These are phyloP conservation scores for Coemansia biformis DNA, from an alignment of 192 early-diverging fungal species.

Conservation along the genomic window DNA sequence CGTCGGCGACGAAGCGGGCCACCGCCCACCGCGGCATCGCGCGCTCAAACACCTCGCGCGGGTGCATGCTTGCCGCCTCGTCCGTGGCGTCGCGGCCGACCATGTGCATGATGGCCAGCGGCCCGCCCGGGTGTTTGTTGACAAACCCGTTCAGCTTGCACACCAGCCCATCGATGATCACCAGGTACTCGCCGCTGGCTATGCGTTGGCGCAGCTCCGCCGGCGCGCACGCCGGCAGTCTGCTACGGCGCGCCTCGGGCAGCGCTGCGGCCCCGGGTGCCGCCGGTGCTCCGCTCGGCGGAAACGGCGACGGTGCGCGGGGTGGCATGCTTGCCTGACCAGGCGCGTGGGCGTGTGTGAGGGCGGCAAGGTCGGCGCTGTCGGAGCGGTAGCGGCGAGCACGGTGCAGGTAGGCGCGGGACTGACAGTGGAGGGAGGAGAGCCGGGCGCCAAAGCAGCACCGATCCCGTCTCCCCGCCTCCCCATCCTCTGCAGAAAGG, in stretches of 20 bases:
- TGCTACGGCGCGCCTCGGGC: conserved; percentile 10
- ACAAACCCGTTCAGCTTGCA: conserved; percentile 81
- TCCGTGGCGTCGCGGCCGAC: conserved; percentile 89
- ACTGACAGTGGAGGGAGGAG: no score
- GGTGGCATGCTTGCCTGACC: conserved; percentile 14
- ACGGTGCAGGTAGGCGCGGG: no score
- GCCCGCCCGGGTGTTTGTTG: conserved; percentile 87
- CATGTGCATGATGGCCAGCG: conserved; percentile 81
- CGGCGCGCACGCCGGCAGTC: conserved; percentile 35
- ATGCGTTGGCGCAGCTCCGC: conserved; percentile 39
- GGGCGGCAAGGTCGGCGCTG: background rate
- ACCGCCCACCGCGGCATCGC: conserved; percentile 76
- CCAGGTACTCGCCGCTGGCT: conserved; percentile 65
- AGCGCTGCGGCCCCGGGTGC: background rate
- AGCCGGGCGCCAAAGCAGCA: no score
- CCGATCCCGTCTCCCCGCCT: no score
- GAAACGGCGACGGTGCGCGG: conserved; percentile 17
- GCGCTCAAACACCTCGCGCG: conserved; percentile 67
- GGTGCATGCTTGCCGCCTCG: conserved; percentile 82
- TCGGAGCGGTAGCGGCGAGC: no score
- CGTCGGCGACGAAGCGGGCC: conserved; percentile 33
- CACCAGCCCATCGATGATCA: conserved; percentile 81
- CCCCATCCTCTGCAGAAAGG: no score
- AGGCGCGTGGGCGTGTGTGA: background rate
- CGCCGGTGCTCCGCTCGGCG: background rate